Conservation (phyloP, 2,329 filamentous ascomycete species). For the Penicillium sumatraense region DNA sequence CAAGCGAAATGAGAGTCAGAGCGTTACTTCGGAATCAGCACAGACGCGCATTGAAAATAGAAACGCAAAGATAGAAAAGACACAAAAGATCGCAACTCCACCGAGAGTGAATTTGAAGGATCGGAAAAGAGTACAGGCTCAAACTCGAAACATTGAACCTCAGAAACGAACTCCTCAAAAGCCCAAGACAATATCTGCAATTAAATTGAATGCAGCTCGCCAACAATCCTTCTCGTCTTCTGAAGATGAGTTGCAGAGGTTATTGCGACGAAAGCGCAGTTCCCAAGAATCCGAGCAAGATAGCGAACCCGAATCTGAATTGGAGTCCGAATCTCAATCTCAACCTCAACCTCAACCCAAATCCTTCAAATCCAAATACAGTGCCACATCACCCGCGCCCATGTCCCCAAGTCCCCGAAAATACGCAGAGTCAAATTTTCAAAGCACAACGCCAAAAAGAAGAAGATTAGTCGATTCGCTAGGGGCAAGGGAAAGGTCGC, state of each 20-base stretch:
- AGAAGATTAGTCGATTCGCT: constrained; percentile 43
- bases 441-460: constrained; percentile 28
- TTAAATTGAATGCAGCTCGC: too few species aligned
- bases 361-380: neutral
- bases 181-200: neutral
- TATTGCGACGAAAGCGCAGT: neutral
- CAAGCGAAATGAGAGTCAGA: neutral
- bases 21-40: neutral
- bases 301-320: neutral
- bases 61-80: too few species aligned
- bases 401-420: neutral
- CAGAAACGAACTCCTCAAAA: neutral
- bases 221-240: neutral
- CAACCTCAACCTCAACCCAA: too few species aligned
- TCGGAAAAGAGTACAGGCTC: neutral
- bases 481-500: constrained; percentile 18
- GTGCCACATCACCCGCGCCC: neutral
- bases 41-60: neutral
- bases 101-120: neutral
- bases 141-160: neutral
- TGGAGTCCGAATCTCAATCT: too few species aligned
- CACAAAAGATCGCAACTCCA: too few species aligned
- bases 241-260: neutral
- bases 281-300: neutral
- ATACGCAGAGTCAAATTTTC: neutral